These are phyloP conservation scores for Naumovozyma baii DNA, from an alignment of 805 yeast species.

Conservation along the genomic window DNA sequence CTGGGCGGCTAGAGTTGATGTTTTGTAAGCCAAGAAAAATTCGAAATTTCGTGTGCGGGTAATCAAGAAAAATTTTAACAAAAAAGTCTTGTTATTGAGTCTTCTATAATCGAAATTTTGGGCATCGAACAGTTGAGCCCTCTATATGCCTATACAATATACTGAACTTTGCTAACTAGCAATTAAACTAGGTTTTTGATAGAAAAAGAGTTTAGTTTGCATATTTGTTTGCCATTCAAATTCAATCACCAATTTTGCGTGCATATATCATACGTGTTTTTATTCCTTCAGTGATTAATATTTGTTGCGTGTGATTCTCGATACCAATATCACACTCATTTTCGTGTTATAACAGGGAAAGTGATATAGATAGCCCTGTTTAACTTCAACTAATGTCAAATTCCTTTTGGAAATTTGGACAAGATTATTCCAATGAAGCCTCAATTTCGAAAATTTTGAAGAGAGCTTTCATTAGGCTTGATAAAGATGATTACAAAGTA, in stretches of 20 bases:
- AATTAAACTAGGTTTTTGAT: too few relatives aligned
- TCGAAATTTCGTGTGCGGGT: neutral
- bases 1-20: neutral
- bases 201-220: neutral
- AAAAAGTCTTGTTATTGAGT: neutral
- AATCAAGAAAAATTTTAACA: neutral
- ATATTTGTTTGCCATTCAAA: neutral
- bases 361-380: neutral
- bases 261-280: neutral
- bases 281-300: neutral
- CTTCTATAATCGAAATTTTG: neutral
- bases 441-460: slow-evolving; percentile 41
- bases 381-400: slow-evolving; percentile 28
- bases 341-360: neutral
- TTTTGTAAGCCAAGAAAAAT: neutral
- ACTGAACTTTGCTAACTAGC: too few relatives aligned
- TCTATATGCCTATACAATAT: too few relatives aligned
- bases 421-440: slow-evolving; percentile 46
- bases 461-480: slow-evolving; percentile 27
- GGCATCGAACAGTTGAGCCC: neutral
- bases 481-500: slow-evolving; percentile 7
- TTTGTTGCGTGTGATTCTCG: neutral
- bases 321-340: too few relatives aligned
- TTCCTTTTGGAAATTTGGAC: slow-evolving; percentile 54
- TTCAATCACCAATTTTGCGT: too few relatives aligned